Base-by-base conservation (phyloP, 768 basidiomycete species). In the Boletellus ananiceps region DNA sequence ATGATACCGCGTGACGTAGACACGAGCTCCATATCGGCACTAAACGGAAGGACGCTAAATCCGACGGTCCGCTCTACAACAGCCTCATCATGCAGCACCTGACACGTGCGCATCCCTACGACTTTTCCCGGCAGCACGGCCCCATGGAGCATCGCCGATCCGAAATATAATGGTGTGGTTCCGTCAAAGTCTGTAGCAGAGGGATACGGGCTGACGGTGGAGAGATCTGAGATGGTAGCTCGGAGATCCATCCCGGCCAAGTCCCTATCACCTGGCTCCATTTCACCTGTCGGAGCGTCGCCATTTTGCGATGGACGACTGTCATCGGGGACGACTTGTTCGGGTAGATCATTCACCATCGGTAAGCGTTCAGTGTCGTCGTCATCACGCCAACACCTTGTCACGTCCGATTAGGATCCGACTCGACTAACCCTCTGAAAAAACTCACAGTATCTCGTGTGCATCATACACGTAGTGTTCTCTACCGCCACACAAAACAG, bases 381-480 rank as follows among this genome's bases (percentile, higher is more conserved):
- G 27, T 46, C 45, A 32, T 25, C 23, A 7, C 45, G 37, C 45
- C 45, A 46, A 32, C 45, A 39, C 27, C 45, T 46, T 13, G 7
- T 15, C 25, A 8, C 2, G 14, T 15, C 27, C 14, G 5, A n/a
- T 47, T 14, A 47, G n/a, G 34, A 33, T 3, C 15, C 0, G 5
- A 16, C 27, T 18, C 18, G 13, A 18, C 29, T 19, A 3, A 13
- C 31, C 14, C 25, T 21, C 18, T 12, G 19, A 19, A 19, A 19
- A 12, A 19, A 37, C 47, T 35, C 34, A 49, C 51, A 45, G 14
- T 33, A 49, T 41, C 25, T 52, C 51, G 29, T 52, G 27, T 21
- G 45, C 45, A 13, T 39, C 37, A 14, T 46, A 46, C 16, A 39
- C 37, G 12, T 46, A 46, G 35, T 46, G 45, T 32, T 46, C 45